Percentiles rank a stretch among this genome's conserved stretches.
phyloP scores from a whole-genome alignment of 345 rosid genomes.

The Syzygium grande region DNA sequence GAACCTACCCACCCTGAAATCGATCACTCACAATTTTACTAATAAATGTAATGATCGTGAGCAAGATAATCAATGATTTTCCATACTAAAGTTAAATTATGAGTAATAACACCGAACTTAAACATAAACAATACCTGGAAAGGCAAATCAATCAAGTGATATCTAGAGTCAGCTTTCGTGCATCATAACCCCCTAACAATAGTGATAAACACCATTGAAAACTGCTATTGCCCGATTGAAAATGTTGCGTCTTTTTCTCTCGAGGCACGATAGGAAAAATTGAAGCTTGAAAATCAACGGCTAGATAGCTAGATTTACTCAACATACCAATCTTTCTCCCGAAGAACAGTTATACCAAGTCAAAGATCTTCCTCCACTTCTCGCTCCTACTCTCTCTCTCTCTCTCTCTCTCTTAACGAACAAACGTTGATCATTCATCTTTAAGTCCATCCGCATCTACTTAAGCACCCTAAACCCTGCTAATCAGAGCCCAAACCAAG shows the following conservation, averaged over 20 bases:
- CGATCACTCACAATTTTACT: background rate
- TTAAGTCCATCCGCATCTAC: background rate
- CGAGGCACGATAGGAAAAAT: background rate
- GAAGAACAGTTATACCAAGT: background rate
- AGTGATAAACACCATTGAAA: rapidly evolving
- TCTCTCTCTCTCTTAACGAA: background rate
- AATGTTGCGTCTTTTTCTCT: background rate
- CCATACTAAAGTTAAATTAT: background rate
- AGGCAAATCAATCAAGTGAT: background rate
- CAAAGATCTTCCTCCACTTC: background rate
- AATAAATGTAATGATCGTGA: background rate
- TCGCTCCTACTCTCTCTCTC: background rate
- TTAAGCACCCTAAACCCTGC: background rate
- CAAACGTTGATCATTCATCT: background rate
- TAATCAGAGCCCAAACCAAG: background rate
- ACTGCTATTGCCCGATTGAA: background rate
- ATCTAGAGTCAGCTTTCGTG: background rate
- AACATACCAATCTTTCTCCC: background rate
- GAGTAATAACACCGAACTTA: background rate
- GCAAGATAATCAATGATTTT: background rate
- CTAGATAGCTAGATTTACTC: background rate
- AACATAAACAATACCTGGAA: background rate
- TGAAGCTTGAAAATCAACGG: background rate
- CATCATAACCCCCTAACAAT: background rate
- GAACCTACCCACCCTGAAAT: too few species aligned